Evolutionary conservation across 495 filamentous ascomycete genomes (phyloP), one percentile per base, ranked within the genome.

Genomic region (Podospora tetraspora): DNA sequence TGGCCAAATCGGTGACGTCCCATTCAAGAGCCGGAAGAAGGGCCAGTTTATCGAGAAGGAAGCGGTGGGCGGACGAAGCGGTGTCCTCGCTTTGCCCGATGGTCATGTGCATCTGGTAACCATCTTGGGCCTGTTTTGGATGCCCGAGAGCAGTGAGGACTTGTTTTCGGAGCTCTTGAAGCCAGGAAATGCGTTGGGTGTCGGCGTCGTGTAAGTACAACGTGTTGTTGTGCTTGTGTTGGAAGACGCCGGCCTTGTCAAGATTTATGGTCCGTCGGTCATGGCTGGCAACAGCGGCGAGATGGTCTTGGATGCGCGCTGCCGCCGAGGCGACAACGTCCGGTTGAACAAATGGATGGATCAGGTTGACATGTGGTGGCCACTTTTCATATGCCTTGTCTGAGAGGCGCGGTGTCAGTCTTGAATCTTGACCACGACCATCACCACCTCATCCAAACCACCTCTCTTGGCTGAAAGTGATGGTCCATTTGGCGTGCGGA

Each of bases 341-440:
- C 27, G 71, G 69, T 3, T 75, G 72, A 4, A 86, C 84, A 68
- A 88, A 89, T 11, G 87, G 87, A 68, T 89, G 88, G 2, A 87
- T 70, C 32, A 89, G 69, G 67, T 88, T 89, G 69, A 88, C 68
- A 68, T 89, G 87, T 7, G 86, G 84, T 3, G 86, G 85, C 87
- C 87, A 88, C 77, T 80, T 84, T 30, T 73, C 76, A 70, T 83
- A 84, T 2, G 79, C 80, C 61, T 84, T 84, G 73, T 88, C 87
- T 75, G 87, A 84, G 32, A 85, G 74, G 9, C 77, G 78, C 86
- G 80, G 9, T 52, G 5, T 52, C 43, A 52, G 43, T 19, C 27
- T 27, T 6, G 27, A 27, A 19, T 52, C 5, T 25, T 25, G 16
- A 52, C 37, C 13, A 52, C 12, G 12, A 16, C 34, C 13, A 37